Percentiles rank a stretch among this genome's conserved stretches.
phyloP scores from a whole-genome alignment of 2,329 filamentous ascomycete genomes.

The Pseudodiploospora longispora region DNA sequence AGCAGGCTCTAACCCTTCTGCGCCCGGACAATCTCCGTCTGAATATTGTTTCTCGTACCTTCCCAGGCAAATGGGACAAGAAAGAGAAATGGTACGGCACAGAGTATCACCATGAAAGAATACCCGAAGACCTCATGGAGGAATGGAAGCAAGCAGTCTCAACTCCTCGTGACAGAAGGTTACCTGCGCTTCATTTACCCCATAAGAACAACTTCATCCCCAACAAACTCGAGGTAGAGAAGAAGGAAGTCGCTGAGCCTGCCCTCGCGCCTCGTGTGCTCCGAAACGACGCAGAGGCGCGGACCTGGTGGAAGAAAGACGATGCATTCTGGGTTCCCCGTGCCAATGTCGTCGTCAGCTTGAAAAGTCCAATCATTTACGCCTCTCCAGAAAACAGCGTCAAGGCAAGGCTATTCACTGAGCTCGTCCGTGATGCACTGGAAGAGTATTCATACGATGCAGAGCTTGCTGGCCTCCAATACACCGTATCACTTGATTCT shows the following conservation, averaged over 20 bases:
- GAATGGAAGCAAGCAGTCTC: conserved; percentile 59
- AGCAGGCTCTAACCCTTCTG: conserved; percentile 63
- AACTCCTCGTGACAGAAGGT: conserved; percentile 48
- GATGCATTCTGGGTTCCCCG: conserved; percentile 98
- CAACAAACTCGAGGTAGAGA: conserved; percentile 85
- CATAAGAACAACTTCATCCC: conserved; percentile 96
- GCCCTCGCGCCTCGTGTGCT: conserved; percentile 70
- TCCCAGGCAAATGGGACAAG: conserved; percentile 74
- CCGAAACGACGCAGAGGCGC: conserved; percentile 70
- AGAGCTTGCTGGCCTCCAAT: conserved; percentile 81
- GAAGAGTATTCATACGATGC: conserved; percentile 95
- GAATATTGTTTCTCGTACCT: conserved; percentile 72
- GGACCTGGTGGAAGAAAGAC: conserved; percentile 97
- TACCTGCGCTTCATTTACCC: conserved; percentile 71
- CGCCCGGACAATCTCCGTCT: conserved; percentile 85
- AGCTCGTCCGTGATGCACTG: conserved; percentile 79
- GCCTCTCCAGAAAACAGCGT: conserved; percentile 71
- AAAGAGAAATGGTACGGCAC: conserved; percentile 98
- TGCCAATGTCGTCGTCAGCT: conserved; percentile 73
- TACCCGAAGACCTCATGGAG: conserved; percentile 65
- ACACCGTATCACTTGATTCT: conserved; percentile 64
- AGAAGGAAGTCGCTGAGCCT: conserved; percentile 76
- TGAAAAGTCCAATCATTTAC: conserved; percentile 71
- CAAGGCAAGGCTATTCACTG: conserved; percentile 72
- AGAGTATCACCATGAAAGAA: conserved; percentile 76